Evolutionary conservation across 495 filamentous ascomycete species (phyloP).

Genomic region (Aspergillus nanangensis): DNA sequence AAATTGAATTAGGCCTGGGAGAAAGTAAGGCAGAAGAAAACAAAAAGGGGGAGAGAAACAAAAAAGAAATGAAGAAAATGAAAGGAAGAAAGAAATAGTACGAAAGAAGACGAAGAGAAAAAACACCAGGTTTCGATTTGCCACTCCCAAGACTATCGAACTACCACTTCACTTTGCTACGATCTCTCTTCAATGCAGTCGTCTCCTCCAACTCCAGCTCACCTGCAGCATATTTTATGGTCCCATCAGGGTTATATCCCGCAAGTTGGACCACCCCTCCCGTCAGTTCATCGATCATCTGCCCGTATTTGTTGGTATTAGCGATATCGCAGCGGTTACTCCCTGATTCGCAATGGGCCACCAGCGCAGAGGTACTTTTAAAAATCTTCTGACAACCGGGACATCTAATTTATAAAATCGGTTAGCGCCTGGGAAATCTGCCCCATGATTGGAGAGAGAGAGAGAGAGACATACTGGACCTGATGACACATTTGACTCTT

Average conservation of each 20-base stretch:
- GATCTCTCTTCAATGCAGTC: too few relatives aligned
- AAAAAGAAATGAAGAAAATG: too few relatives aligned
- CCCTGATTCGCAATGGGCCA: conserved; percentile 47
- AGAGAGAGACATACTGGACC: conserved; percentile 14
- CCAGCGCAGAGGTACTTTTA: conserved; percentile 34
- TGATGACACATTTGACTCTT: conserved; percentile 9
- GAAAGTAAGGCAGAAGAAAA: too few relatives aligned
- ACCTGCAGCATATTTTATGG: conserved; percentile 18
- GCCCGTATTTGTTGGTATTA: conserved; percentile 24
- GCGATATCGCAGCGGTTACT: conserved; percentile 39
- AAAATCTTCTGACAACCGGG: conserved; percentile 43
- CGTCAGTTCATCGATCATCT: conserved; percentile 42
- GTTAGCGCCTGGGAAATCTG: not conserved
- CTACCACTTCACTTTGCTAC: too few relatives aligned
- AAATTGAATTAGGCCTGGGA: too few relatives aligned
- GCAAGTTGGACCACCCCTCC: conserved; percentile 41
- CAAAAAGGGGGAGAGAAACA: too few relatives aligned
- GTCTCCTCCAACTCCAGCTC: conserved; percentile 7
- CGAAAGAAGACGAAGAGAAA: too few relatives aligned
- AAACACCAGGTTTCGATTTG: too few relatives aligned
- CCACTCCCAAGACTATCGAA: too few relatives aligned
- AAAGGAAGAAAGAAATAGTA: too few relatives aligned
- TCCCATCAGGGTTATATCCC: conserved; percentile 22
- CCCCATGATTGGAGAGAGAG: not conserved
- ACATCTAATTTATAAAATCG: conserved; percentile 18